A percentile compares a stretch with the other conserved stretches of the same genome.
Conservation (phyloP, 2,329 filamentous ascomycete species). For the Sclerotinia sclerotiorum region DNA sequence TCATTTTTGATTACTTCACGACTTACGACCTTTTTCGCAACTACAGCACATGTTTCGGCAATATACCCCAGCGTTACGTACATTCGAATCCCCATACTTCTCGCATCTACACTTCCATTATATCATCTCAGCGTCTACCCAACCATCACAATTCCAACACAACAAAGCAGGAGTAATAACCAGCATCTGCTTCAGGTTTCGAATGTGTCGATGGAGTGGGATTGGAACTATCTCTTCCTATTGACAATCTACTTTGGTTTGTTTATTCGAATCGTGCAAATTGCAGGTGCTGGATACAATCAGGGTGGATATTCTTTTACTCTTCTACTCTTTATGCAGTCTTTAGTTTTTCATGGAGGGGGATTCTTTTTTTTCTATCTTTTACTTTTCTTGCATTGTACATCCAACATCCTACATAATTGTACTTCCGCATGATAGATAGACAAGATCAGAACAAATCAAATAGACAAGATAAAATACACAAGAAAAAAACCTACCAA, state of each 20-base stretch:
- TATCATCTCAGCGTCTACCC: neutral
- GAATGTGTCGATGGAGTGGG: neutral
- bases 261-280: neutral
- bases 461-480: too few species aligned
- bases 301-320: neutral
- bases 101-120: neutral
- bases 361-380: neutral
- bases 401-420: neutral
- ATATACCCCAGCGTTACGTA: conserved; percentile 12
- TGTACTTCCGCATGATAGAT: neutral
- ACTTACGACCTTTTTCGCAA: neutral
- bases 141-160: neutral
- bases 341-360: neutral
- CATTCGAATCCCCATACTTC: neutral
- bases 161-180: neutral
- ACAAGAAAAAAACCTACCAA: too few species aligned
- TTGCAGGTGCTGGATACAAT: too few species aligned
- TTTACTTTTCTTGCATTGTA: neutral
- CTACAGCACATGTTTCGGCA: neutral
- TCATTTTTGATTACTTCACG: neutral
- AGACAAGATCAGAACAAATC: neutral
- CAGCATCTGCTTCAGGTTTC: neutral
- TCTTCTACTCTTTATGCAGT: neutral
- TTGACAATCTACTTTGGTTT: neutral
- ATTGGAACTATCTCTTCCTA: neutral